Base-by-base conservation (phyloP, 139 green algal species). In the Diplosphaera chodatii region DNA sequence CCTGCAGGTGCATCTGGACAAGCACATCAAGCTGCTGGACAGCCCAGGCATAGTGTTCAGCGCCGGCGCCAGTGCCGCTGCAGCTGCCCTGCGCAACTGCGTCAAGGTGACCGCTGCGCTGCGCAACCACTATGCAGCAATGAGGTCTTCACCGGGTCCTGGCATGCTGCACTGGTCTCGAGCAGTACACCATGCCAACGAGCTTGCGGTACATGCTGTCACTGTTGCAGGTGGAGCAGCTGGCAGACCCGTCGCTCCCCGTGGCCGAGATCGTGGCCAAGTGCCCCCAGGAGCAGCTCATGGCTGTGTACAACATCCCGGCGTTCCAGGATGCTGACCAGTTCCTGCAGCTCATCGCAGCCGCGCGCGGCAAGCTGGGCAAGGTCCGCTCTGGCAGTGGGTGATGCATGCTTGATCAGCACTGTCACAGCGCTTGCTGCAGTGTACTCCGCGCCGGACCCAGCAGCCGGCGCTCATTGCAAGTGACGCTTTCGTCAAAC, bases 11-110 rank as follows among this genome's bases (percentile, higher is more conserved):
- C 85, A 92, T 41, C 85, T 99, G 56, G 95, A 99, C 88, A 96
- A 94, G 77, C 79, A 93, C 72, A 88, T 99, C 66, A 91, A 88
- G 70, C 86, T 99, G 80, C 83, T 99, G 37, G 95, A 99, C 84
- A 93, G 77, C 3, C 95, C 95, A 1, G 95, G 94, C 25, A 81
- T 96, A 27, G 86, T 93, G 40, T 96, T 91, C 77, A 72, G 85
- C 21, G 70, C 74, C 10, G 82, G 73, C 1, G 80, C 78, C 2
- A 86, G 93, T 16, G 86, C 84, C 25, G 85, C 86, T 22, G 85
- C 88, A 0, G 81, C 83, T 21, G 93, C 88, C 3, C 84, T 98
- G 66, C 79, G 90, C 31, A 98, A 98, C 69, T 86, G 81, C 48
- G 82, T 97, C 76, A 94, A 94, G 81, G 83, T 91, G 70, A 33